A percentile compares a stretch with the other conserved stretches of the same genome.
phyloP scores from a whole-genome alignment of 2,329 filamentous ascomycete genomes.

The Westerdykella ornata region DNA sequence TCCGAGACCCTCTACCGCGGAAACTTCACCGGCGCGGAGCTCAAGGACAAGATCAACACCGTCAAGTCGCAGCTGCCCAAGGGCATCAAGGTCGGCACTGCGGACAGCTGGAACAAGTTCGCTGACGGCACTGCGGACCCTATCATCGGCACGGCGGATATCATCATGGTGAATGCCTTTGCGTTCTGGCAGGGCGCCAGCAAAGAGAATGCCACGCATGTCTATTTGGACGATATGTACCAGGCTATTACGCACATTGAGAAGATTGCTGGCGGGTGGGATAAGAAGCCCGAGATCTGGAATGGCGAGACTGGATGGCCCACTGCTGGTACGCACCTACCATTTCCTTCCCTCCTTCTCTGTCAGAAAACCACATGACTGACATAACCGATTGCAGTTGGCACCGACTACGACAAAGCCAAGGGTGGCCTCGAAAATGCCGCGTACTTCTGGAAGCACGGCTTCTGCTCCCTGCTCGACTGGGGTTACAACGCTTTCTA shows the following conservation, averaged over 20 bases:
- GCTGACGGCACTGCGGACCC: slow-evolving; percentile 61
- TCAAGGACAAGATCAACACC: slow-evolving; percentile 56
- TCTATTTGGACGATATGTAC: slow-evolving; percentile 61
- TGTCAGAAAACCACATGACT: slow-evolving; percentile 4
- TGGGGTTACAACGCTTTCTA: slow-evolving; percentile 65
- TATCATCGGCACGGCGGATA: slow-evolving; percentile 55
- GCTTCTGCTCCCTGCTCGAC: slow-evolving; percentile 57
- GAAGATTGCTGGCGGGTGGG: slow-evolving; percentile 47
- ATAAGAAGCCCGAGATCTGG: slow-evolving; percentile 55
- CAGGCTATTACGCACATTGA: slow-evolving; percentile 60
- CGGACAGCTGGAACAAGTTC: slow-evolving; percentile 68
- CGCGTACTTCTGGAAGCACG: slow-evolving; percentile 53
- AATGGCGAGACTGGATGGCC: slow-evolving; percentile 66
- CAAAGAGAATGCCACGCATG: slow-evolving; percentile 52
- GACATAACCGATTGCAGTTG: slow-evolving; percentile 38
- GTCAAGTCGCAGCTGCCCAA: slow-evolving; percentile 51
- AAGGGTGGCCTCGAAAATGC: slow-evolving; percentile 55
- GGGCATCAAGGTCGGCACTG: slow-evolving; percentile 56
- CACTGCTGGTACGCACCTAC: slow-evolving; percentile 40
- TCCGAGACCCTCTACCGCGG: slow-evolving; percentile 65
- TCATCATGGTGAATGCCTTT: slow-evolving; percentile 63
- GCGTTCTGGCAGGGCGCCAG: slow-evolving; percentile 64
- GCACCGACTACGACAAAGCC: slow-evolving; percentile 56
- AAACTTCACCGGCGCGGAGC: slow-evolving; percentile 56
- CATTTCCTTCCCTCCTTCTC: slow-evolving; percentile 1